Evolutionary conservation across 1,284 basidiomycete genomes (phyloP), one percentile per base, ranked within the genome.

Genomic region (Gymnopus androsaceus): DNA sequence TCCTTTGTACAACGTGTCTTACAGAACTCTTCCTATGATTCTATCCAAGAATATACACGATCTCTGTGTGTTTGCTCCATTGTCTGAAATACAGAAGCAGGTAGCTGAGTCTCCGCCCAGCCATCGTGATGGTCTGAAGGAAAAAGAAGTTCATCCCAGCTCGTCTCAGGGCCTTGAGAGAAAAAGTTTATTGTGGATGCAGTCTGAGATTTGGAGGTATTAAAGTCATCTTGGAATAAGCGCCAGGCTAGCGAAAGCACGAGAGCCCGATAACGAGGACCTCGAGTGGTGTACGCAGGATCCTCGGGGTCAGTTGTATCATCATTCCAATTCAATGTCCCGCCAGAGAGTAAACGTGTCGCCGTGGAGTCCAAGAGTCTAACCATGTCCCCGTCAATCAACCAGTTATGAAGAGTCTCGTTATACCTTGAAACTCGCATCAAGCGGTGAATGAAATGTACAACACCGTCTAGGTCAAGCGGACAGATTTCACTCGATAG

Each of bases 401-500:
- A 31, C 46, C 31, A 48, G 6, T n/a, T 30, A 23, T 31, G 33
- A 19, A 48, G 46, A 5, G 25, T 3, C 5, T 19, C 3, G 17
- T 48, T 48, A 11, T 7, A 21, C 25, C 31, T 33, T 36, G 46
- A 48, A 19, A 31, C 46, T 23, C 46, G n/a, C 17, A 31, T 12
- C 8, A 48, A 15, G n/a, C 46, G 46, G 21, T 48, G 46, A 25
- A 48, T 36, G 21, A 48, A 25, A 7, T 48, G 46, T 48, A 48
- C 15, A 15, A 34, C 46, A n/a, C 30, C 46, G 33, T 48, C 46
- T 12, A 33, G 3, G 15, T 36, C 21, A 6, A 48, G 46, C n/a
- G 33, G 46, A 31, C 46, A 48, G 19, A 23, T n/a, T n/a, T 23
- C 21, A 14, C 8, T 15, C 19, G 5, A 5, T n/a, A 14, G 41